Evolutionary conservation across 371 early-diverging fungal species (phyloP).

Genomic region (Mortierella sp.): DNA sequence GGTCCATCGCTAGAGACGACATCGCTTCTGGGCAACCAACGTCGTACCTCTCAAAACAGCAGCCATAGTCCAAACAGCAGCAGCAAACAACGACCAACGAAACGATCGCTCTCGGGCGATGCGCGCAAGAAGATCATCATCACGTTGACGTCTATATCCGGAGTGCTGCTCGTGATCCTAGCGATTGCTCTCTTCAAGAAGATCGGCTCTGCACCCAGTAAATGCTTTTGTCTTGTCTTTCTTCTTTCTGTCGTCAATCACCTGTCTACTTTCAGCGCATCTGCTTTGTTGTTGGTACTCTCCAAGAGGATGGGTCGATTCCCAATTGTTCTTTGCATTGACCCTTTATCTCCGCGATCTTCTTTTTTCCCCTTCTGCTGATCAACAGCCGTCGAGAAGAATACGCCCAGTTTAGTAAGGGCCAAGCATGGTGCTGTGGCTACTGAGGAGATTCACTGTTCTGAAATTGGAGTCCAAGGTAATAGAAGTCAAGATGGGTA

Average conservation of each 20-base stretch:
- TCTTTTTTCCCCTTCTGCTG: neutral
- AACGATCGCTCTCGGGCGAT: slow-evolving; percentile 18
- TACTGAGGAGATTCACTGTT: slow-evolving; percentile 84
- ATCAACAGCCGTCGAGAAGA: slow-evolving; percentile 18
- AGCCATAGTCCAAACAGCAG: slow-evolving; percentile 9
- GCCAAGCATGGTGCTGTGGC: slow-evolving; percentile 81
- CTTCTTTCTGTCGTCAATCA: too few species aligned
- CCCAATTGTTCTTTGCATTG: neutral
- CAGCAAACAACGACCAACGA: slow-evolving; percentile 9
- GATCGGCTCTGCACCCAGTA: slow-evolving; percentile 35
- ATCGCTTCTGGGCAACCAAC: slow-evolving; percentile 18
- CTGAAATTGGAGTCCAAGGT: slow-evolving; percentile 84
- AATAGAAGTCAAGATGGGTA: slow-evolving; percentile 14
- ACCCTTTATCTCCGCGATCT: neutral
- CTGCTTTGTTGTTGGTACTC: too few species aligned
- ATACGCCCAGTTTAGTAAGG: slow-evolving; percentile 25
- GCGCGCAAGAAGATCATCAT: slow-evolving; percentile 38
- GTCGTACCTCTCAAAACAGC: slow-evolving; percentile 11
- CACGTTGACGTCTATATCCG: slow-evolving; percentile 28
- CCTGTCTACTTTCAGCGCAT: too few species aligned
- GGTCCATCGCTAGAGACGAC: slow-evolving; percentile 11
- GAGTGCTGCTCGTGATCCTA: slow-evolving; percentile 27
- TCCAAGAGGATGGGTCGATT: neutral
- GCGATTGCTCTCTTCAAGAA: slow-evolving; percentile 30
- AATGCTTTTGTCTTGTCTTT: neutral